Evolutionary conservation across 495 filamentous ascomycete genomes (phyloP).

Genomic region (Chaetomium tenue): DNA sequence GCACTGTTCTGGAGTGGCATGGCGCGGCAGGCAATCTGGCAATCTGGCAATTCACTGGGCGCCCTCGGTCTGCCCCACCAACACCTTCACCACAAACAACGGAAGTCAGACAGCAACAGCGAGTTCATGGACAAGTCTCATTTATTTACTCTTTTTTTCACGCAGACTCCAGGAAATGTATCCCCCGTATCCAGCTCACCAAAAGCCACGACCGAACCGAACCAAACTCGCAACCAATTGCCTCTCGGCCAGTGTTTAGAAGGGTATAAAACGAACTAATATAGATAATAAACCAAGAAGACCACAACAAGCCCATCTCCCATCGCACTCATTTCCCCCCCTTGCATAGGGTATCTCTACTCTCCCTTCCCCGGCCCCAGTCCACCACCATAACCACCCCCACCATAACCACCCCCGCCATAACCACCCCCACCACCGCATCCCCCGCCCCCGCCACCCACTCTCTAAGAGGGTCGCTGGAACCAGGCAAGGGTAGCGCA

Average conservation of each 20-base stretch:
- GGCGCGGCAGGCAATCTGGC: background rate
- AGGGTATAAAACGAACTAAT: conserved; percentile 1
- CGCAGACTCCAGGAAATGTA: background rate
- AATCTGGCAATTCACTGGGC: background rate
- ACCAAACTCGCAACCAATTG: conserved; percentile 5
- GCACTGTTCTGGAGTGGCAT: background rate
- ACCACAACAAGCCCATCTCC: background rate
- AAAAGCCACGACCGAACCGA: background rate
- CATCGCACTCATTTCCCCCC: background rate
- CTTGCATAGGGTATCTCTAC: conserved; percentile 7
- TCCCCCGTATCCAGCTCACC: background rate
- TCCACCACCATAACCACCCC: background rate
- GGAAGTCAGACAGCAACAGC: background rate
- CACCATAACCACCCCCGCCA: background rate
- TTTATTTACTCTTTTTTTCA: background rate
- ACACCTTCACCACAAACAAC: background rate
- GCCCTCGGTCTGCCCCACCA: background rate
- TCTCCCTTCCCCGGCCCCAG: background rate
- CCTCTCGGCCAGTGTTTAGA: conserved; percentile 3
- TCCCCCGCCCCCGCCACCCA: background rate
- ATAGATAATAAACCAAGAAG: background rate
- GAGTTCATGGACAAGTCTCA: background rate
- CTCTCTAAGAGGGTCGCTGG: conserved; percentile 17
- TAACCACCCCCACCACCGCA: background rate
- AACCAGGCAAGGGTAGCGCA: conserved; percentile 73